Evolutionary conservation across 495 filamentous ascomycete species (phyloP).

Genomic region (Pseudevernia furfuracea): DNA sequence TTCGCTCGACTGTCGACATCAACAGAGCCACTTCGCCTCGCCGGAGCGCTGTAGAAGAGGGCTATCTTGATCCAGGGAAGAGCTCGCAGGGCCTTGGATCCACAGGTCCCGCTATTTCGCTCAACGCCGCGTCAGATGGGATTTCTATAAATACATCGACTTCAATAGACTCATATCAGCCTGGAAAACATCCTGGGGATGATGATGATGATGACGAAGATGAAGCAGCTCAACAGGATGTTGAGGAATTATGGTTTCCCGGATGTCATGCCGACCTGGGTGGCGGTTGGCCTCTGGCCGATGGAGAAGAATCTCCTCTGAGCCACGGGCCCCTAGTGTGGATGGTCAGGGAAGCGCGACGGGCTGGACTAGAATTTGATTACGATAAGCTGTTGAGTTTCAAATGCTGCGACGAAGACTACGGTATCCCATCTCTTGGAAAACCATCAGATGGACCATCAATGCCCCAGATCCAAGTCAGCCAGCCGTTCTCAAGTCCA

Average conservation of each 20-base stretch:
- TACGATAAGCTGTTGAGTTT: constrained; percentile 57
- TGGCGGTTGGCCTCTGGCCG: constrained; percentile 65
- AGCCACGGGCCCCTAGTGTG: constrained; percentile 72
- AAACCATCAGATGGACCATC: constrained; percentile 1
- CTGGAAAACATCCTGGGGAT: constrained; percentile 33
- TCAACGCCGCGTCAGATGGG: constrained; percentile 28
- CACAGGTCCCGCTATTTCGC: constrained; percentile 28
- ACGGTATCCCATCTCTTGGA: constrained; percentile 10
- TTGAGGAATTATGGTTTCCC: constrained; percentile 70
- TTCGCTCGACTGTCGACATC: constrained; percentile 1
- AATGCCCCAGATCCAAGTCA: constrained; percentile 17
- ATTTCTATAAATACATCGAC: constrained; percentile 35
- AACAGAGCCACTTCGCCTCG: constrained; percentile 1
- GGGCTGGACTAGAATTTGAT: constrained; percentile 67
- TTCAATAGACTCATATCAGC: constrained; percentile 36
- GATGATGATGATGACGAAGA: constrained; percentile 51
- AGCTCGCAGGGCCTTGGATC: constrained; percentile 8
- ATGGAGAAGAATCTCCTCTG: constrained; percentile 50
- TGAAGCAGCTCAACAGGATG: constrained; percentile 58
- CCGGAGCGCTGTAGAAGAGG: constrained; percentile 9
- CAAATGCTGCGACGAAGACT: constrained; percentile 50
- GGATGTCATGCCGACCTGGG: constrained; percentile 79
- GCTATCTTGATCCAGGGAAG: constrained; percentile 3
- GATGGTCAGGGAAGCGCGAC: constrained; percentile 76
- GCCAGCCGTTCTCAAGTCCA: constrained; percentile 21